A percentile compares a stretch with the other conserved stretches of the same genome.
These are phyloP conservation scores for Paecilomyces sp. DNA, from an alignment of 2,329 filamentous ascomycete species.

Conservation along the genomic window DNA sequence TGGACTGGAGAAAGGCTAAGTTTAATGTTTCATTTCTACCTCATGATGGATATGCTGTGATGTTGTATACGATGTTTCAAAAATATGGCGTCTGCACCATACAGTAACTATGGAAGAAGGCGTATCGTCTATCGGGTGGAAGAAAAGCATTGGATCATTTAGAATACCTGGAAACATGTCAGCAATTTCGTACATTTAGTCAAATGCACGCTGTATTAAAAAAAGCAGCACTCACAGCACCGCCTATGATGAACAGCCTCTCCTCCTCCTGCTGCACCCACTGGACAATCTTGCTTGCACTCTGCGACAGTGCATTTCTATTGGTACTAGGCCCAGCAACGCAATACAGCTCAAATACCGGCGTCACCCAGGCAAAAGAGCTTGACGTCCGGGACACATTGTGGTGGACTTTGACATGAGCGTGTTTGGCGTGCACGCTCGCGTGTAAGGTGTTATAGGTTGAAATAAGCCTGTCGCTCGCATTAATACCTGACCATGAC, in stretches of 20 bases:
- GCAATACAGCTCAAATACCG: constrained; percentile 88
- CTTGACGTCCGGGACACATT: constrained; percentile 67
- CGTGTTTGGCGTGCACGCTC: constrained; percentile 74
- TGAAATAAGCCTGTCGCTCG: constrained; percentile 56
- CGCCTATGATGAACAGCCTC: constrained; percentile 90
- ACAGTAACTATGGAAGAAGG: no score
- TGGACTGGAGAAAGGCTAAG: no score
- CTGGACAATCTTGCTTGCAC: constrained; percentile 80
- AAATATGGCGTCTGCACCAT: no score
- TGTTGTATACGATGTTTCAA: no score
- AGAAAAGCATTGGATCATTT: neutral
- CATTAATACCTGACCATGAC: neutral
- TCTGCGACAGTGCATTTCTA: constrained; percentile 65
- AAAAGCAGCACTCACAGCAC: constrained; percentile 56
- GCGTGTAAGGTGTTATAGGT: constrained; percentile 81
- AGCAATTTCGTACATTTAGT: neutral
- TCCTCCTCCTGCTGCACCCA: constrained; percentile 93
- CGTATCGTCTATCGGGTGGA: no score
- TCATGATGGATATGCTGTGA: no score
- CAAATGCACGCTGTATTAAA: neutral
- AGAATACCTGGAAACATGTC: neutral
- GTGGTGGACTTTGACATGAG: constrained; percentile 81
- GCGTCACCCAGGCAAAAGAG: constrained; percentile 83
- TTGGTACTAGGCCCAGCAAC: constrained; percentile 69
- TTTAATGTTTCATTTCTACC: no score